Conservation (phyloP, 192 early-diverging fungal species). For the Entomortierella lignicola region DNA sequence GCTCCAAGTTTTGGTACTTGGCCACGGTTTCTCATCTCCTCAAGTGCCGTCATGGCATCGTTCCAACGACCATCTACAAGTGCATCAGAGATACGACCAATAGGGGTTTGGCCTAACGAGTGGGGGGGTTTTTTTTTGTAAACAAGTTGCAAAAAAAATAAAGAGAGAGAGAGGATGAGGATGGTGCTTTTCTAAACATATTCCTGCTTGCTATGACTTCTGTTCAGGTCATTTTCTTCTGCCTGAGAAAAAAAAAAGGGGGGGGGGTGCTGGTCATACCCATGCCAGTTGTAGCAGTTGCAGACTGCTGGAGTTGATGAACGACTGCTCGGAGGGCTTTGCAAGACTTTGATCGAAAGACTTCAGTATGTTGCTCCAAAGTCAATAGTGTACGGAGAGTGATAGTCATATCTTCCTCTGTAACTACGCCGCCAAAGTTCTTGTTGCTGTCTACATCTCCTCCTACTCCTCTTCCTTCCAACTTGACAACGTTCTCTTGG, state of each 20-base stretch:
- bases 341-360: constrained; percentile 61
- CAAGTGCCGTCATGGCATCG: constrained; percentile 63
- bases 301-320: constrained; percentile 58
- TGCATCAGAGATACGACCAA: constrained; percentile 62
- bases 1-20: constrained; percentile 68
- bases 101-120: constrained; percentile 51
- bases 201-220: too few relatives aligned
- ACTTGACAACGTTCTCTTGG: constrained; percentile 27
- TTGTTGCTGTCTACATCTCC: constrained; percentile 6
- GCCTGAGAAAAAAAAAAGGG: too few relatives aligned
- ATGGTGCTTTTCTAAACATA: not conserved
- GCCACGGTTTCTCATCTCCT: constrained; percentile 63
- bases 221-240: too few relatives aligned
- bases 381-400: constrained; percentile 60
- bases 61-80: constrained; percentile 65
- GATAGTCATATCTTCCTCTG: constrained; percentile 58
- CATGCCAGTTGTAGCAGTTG: constrained; percentile 57
- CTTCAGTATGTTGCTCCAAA: constrained; percentile 58
- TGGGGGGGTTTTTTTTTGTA: too few relatives aligned
- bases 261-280: constrained; percentile 2
- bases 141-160: not conserved
- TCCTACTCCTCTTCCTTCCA: not conserved
- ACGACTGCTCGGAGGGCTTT: constrained; percentile 64
- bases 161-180: not conserved
- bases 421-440: constrained; percentile 34